Evolutionary conservation across 2,329 filamentous ascomycete genomes (phyloP).

Genomic region (Aschersonia sp.): DNA sequence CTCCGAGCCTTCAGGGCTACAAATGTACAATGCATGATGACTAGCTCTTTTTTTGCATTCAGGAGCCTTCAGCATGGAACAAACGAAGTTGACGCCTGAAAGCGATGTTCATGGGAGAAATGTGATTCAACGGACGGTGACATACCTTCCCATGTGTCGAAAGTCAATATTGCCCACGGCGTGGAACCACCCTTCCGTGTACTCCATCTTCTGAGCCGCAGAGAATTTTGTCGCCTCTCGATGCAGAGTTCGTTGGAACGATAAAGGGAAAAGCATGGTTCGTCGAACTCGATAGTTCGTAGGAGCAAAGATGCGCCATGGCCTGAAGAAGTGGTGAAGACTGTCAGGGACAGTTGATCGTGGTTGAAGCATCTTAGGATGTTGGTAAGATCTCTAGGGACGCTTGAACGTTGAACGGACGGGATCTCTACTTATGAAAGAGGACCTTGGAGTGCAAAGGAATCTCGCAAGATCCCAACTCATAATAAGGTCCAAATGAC

Average conservation of each 20-base stretch:
- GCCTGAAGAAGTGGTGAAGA: constrained; percentile 30
- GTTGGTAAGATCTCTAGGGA: constrained; percentile 2
- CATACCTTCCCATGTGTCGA: constrained; percentile 47
- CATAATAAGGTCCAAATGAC: constrained; percentile 29
- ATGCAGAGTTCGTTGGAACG: constrained; percentile 42
- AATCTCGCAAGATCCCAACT: constrained; percentile 27
- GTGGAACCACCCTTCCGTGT: constrained; percentile 24
- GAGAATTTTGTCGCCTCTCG: constrained; percentile 28
- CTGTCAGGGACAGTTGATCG: constrained; percentile 37
- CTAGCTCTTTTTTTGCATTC: constrained; percentile 31
- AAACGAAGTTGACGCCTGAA: neutral
- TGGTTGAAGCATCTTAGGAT: constrained; percentile 35
- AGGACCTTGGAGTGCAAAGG: constrained; percentile 34
- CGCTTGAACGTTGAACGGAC: constrained; percentile 1
- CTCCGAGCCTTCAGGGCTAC: constrained; percentile 40
- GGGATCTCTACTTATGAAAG: constrained; percentile 33
- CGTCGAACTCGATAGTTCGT: constrained; percentile 24
- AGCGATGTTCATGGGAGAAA: no score
- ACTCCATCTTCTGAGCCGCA: constrained; percentile 40
- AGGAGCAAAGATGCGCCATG: constrained; percentile 32
- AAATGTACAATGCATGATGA: constrained; percentile 44
- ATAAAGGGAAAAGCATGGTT: constrained; percentile 30
- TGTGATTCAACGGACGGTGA: neutral
- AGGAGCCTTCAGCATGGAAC: neutral
- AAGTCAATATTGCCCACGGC: constrained; percentile 39